These are phyloP conservation scores for Aaosphaeria pasadenensis DNA, from an alignment of 2,329 filamentous ascomycete species.

Conservation along the genomic window DNA sequence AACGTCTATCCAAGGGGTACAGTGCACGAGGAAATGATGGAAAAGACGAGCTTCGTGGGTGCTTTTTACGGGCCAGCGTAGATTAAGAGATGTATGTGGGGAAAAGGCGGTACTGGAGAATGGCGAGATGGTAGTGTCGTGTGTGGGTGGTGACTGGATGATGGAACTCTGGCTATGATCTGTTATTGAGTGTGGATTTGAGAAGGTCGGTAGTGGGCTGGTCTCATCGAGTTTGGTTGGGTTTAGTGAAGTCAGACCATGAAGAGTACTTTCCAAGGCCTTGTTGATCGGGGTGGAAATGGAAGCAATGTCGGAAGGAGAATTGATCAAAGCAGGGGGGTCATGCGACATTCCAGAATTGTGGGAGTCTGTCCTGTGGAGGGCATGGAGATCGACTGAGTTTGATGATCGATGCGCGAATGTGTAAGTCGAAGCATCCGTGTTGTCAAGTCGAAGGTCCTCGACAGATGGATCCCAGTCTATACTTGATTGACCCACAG, in stretches of 20 bases:
- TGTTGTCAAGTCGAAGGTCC: no score
- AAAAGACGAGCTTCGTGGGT: slow-evolving; percentile 23
- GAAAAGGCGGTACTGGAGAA: slow-evolving; percentile 24
- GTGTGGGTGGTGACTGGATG: neutral
- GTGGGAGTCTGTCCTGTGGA: slow-evolving; percentile 1
- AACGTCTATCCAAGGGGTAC: slow-evolving; percentile 27
- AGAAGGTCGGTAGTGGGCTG: neutral
- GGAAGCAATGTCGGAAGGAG: neutral
- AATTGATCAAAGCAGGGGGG: slow-evolving; percentile 2
- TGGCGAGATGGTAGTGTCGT: slow-evolving; percentile 18
- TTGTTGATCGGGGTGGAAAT: neutral
- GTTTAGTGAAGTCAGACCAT: neutral
- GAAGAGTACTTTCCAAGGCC: neutral
- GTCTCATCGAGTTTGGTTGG: neutral
- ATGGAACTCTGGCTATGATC: neutral
- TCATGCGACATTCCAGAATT: slow-evolving; percentile 1
- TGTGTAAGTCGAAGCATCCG: neutral
- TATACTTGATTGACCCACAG: neutral
- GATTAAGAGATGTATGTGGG: slow-evolving; percentile 14
- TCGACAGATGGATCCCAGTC: no score
- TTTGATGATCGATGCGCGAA: neutral
- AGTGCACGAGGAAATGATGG: slow-evolving; percentile 28
- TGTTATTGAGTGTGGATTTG: neutral
- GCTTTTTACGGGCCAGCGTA: slow-evolving; percentile 22
- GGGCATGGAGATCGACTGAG: neutral